These are phyloP conservation scores for Clitopilus hobsonii DNA, from an alignment of 768 basidiomycete genomes.

Conservation along the genomic window DNA sequence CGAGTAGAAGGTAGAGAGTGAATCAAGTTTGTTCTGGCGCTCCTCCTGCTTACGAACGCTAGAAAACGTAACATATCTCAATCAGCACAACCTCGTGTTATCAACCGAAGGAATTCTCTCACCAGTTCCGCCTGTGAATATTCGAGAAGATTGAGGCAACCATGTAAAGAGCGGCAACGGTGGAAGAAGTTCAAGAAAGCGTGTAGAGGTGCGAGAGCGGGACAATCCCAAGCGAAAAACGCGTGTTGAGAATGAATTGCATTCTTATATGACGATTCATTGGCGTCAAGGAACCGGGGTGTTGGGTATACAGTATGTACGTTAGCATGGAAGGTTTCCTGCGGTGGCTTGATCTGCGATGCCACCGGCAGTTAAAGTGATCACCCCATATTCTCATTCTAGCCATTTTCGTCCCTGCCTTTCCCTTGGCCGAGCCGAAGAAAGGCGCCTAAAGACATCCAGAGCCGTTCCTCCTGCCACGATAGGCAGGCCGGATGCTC, in stretches of 20 bases:
- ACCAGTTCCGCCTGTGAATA: background rate
- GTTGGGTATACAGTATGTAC: background rate
- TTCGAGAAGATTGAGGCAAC: background rate
- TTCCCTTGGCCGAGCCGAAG: background rate
- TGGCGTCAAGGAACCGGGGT: background rate
- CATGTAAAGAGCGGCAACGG: background rate
- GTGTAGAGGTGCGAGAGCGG: background rate
- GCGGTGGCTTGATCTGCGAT: constrained; percentile 1
- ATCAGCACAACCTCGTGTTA: background rate
- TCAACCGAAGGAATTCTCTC: background rate
- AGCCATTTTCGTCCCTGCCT: background rate
- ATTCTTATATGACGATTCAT: background rate
- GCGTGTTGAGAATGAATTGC: background rate
- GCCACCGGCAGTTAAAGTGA: constrained; percentile 1
- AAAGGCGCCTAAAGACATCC: background rate
- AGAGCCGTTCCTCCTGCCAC: background rate
- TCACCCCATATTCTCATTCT: background rate
- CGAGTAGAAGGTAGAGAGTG: constrained; percentile 32
- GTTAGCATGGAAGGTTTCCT: background rate
- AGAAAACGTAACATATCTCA: background rate
- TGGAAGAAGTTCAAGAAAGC: background rate
- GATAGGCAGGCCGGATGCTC: background rate
- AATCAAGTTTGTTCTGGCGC: constrained; percentile 37
- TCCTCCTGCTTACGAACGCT: constrained; percentile 43
- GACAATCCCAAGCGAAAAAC: background rate